Percentiles rank a stretch among this genome's conserved stretches.
Evolutionary conservation across 768 basidiomycete species (phyloP).

Genomic region (Termitomyces sp.): DNA sequence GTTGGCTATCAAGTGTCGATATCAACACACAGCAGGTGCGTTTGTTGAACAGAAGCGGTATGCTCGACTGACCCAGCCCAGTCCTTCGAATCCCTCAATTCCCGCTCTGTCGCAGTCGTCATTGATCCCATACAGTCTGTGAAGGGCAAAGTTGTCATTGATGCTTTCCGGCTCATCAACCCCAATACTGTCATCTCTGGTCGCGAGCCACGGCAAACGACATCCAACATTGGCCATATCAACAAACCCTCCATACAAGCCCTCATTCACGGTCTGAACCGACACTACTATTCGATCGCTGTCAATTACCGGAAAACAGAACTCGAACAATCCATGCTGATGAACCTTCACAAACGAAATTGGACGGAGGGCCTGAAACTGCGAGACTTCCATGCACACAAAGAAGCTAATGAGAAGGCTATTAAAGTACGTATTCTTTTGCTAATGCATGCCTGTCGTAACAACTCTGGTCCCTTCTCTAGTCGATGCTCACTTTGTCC

Average conservation of each 20-base stretch:
- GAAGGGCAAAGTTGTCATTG: slow-evolving; percentile 98
- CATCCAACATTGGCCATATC: slow-evolving; percentile 97
- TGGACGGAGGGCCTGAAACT: slow-evolving; percentile 98
- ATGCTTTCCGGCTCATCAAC: slow-evolving; percentile 96
- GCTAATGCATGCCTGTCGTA: slow-evolving; percentile 1
- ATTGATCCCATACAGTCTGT: slow-evolving; percentile 99
- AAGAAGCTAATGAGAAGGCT: slow-evolving; percentile 85
- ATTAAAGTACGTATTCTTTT: slow-evolving; percentile 72
- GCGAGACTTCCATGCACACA: slow-evolving; percentile 85
- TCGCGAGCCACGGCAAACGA: slow-evolving; percentile 94
- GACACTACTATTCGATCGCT: slow-evolving; percentile 97
- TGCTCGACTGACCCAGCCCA: slow-evolving; percentile 28
- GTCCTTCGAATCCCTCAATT: slow-evolving; percentile 95
- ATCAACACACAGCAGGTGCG: slow-evolving; percentile 96
- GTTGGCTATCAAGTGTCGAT: slow-evolving; percentile 98
- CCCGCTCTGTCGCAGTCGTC: slow-evolving; percentile 94
- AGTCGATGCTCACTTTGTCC: slow-evolving; percentile 93
- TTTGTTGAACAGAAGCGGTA: background rate
- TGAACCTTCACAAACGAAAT: slow-evolving; percentile 98
- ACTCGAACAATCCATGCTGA: slow-evolving; percentile 96
- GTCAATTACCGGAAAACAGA: slow-evolving; percentile 99
- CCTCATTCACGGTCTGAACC: slow-evolving; percentile 94
- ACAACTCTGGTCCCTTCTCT: slow-evolving; percentile 15
- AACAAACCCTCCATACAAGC: slow-evolving; percentile 99
- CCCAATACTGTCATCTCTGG: slow-evolving; percentile 88